A percentile compares a stretch with the other conserved stretches of the same genome.
These are phyloP conservation scores for Astrothelium subdiscretum DNA, from an alignment of 495 filamentous ascomycete species.

Conservation along the genomic window DNA sequence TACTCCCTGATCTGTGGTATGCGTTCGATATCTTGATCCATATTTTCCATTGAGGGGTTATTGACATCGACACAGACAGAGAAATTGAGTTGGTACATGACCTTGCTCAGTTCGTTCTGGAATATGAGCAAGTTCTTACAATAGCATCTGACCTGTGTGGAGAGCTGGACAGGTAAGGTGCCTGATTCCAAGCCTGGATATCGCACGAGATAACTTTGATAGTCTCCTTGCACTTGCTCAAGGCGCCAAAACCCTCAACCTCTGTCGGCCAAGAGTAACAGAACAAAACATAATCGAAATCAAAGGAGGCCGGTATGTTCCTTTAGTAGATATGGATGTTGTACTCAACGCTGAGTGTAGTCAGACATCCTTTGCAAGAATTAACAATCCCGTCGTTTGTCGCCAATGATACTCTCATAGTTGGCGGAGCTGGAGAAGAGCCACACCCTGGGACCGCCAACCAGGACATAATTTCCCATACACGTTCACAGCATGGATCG, in stretches of 20 bases:
- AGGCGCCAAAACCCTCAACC: constrained; percentile 64
- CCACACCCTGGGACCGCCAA: constrained; percentile 4
- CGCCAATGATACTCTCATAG: constrained; percentile 62
- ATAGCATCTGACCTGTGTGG: constrained; percentile 65
- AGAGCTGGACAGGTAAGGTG: constrained; percentile 60
- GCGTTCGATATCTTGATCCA: constrained; percentile 8
- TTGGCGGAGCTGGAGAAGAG: constrained; percentile 45
- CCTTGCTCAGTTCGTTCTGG: constrained; percentile 59
- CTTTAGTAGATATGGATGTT: neutral
- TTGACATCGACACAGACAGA: constrained; percentile 44
- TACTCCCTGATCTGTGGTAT: constrained; percentile 72
- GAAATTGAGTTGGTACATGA: constrained; percentile 85
- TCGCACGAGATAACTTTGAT: constrained; percentile 1
- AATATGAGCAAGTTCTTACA: constrained; percentile 56
- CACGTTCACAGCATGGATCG: neutral
- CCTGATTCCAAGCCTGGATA: neutral
- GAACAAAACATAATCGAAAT: constrained; percentile 64
- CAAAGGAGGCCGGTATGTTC: constrained; percentile 56
- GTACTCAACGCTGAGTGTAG: constrained; percentile 5
- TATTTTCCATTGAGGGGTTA: neutral
- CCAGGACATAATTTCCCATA: neutral
- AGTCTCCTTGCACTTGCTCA: constrained; percentile 73
- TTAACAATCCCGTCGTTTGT: constrained; percentile 77
- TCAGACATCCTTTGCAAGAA: constrained; percentile 78
- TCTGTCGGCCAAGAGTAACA: constrained; percentile 59